Percentiles rank a stretch among this genome's conserved stretches.
Conservation (phyloP, 1,284 basidiomycete genomes). For the Tylopilus orsonianus region DNA sequence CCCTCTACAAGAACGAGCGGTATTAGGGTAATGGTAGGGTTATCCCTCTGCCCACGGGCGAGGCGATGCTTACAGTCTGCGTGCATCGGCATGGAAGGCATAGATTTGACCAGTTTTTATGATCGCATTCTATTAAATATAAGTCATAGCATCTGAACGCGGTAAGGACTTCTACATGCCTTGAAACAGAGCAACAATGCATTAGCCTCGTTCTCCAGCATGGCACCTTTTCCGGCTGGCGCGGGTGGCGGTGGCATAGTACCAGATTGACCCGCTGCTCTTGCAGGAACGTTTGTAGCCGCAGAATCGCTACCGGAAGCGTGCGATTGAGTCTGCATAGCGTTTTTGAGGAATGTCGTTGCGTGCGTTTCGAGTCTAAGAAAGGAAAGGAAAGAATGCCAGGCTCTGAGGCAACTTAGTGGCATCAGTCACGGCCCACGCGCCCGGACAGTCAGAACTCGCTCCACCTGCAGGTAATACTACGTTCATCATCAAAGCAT, state of each 20-base stretch:
- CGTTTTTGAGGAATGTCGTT: neutral
- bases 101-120: slow-evolving; percentile 70
- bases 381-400: slow-evolving; percentile 28
- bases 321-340: slow-evolving; percentile 20
- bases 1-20: slow-evolving; percentile 38
- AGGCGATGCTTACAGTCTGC: slow-evolving; percentile 51
- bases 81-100: slow-evolving; percentile 61
- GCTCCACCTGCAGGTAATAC: slow-evolving; percentile 4
- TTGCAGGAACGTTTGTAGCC: slow-evolving; percentile 14
- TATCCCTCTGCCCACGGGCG: neutral
- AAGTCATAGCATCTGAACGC: neutral
- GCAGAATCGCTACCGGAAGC: slow-evolving; percentile 22
- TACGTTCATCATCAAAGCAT: slow-evolving; percentile 2
- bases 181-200: slow-evolving; percentile 57
- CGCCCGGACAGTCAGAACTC: slow-evolving; percentile 5
- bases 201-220: slow-evolving; percentile 63
- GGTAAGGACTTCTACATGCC: slow-evolving; percentile 37
- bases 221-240: slow-evolving; percentile 43
- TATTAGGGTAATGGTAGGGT: neutral
- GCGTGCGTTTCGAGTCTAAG: slow-evolving; percentile 8
- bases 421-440: too few species aligned
- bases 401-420: too few species aligned
- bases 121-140: slow-evolving; percentile 51
- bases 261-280: slow-evolving; percentile 10
- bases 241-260: slow-evolving; percentile 63